Percentiles rank a stretch among this genome's conserved stretches.
Conservation (phyloP, 78 protist species). For the Acrasis kona region DNA sequence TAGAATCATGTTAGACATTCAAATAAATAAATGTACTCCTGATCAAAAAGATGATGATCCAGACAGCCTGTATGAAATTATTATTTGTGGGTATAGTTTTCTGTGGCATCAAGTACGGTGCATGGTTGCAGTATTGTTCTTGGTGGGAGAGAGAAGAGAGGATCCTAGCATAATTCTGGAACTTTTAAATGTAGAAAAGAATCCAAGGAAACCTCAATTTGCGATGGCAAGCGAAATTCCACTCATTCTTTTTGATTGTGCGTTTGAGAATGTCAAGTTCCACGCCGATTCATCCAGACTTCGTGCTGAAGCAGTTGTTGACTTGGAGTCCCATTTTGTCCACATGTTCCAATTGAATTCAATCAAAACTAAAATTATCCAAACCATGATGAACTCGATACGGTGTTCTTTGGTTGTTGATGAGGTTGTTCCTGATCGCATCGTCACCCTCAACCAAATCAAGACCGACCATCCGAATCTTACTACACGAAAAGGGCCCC, state of each 20-base stretch:
- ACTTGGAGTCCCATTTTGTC: too few species aligned
- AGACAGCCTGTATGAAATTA: neutral
- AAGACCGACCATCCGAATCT: too few species aligned
- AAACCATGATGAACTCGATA: too few species aligned
- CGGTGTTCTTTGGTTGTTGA: too few species aligned
- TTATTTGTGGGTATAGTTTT: conserved; percentile 34
- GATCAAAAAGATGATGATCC: neutral
- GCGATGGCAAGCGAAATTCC: conserved; percentile 39
- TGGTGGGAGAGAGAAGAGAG: conserved; percentile 49
- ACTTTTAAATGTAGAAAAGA: conserved; percentile 25
- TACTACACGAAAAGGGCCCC: too few species aligned
- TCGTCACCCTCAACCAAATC: too few species aligned
- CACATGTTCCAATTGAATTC: too few species aligned
- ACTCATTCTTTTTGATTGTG: conserved; percentile 27
- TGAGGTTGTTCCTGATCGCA: too few species aligned
- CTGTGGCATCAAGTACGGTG: conserved; percentile 54
- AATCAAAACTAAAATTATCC: too few species aligned
- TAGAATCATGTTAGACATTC: conserved; percentile 20
- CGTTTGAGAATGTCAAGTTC: conserved; percentile 24
- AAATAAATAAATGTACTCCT: neutral
- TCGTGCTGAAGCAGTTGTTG: too few species aligned
- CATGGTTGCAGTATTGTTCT: conserved; percentile 59
- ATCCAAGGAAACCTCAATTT: conserved; percentile 30
- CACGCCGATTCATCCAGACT: too few species aligned
- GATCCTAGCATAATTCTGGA: neutral